These are phyloP conservation scores for Herpetomonas tarakana DNA, from an alignment of 208 protist species.

Conservation along the genomic window DNA sequence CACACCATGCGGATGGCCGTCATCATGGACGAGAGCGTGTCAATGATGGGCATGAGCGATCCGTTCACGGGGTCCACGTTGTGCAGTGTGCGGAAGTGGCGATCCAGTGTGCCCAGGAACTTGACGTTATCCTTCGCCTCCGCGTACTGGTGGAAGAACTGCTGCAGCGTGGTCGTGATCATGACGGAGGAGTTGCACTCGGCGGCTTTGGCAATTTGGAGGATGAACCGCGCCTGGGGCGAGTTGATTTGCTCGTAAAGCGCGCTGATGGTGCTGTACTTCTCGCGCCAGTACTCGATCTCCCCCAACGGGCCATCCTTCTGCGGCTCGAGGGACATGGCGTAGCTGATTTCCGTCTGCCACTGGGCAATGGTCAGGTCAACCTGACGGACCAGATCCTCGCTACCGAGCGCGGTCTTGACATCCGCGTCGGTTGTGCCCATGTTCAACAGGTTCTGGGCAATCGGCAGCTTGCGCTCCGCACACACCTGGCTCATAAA, in stretches of 20 bases:
- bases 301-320: conserved; percentile 95
- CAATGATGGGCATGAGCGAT: conserved; percentile 94
- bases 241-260: conserved; percentile 97
- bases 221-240: conserved; percentile 91
- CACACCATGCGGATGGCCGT: conserved; percentile 99
- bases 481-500: conserved; percentile 89
- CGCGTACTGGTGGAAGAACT: conserved; percentile 94
- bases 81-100: conserved; percentile 97
- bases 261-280: conserved; percentile 93
- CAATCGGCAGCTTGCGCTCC: conserved; percentile 87
- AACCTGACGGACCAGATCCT: conserved; percentile 86
- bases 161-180: conserved; percentile 91
- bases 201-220: conserved; percentile 88
- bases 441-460: conserved; percentile 68
- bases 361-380: conserved; percentile 87
- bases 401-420: conserved; percentile 73
- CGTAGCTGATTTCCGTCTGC: conserved; percentile 89
- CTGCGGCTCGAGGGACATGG: conserved; percentile 88
- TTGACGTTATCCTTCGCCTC: conserved; percentile 99
- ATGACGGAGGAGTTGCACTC: conserved; percentile 84
- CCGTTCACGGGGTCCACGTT: conserved; percentile 65
- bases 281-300: conserved; percentile 97
- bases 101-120: conserved; percentile 98
- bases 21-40: conserved; percentile 98
- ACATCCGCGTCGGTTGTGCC: conserved; percentile 74